Base-by-base conservation (phyloP, 352 stramenopile species). In the Salisapilia sapeloensis region DNA sequence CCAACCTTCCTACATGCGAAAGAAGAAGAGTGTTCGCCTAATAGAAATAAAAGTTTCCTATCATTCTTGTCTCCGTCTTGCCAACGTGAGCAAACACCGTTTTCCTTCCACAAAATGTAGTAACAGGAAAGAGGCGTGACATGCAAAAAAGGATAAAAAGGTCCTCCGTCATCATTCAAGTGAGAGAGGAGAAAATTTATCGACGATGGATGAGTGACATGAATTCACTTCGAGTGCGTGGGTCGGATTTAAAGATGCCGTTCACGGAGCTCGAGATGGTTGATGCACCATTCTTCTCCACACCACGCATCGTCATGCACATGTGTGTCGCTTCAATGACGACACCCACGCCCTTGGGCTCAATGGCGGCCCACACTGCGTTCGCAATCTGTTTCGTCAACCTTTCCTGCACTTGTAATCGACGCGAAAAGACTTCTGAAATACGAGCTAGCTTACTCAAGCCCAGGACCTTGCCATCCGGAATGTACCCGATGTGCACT, bases 251-350 rank as follows among this genome's bases (percentile, higher is more conserved):
- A 63, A 99, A 99, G 59, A 76, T 92, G 17, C 96, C 96, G 13
- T 96, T 64, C 16, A 98, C 83, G 32, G 82, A 96, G 54, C 82
- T 97, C 4, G 96, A 99, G 30, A 97, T 76, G 0, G 96, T 99
- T 16, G 65, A 93, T 8, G 93, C 78, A 5, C 89, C 89, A 19
- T 89, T 90, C 55, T 99, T 99, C 54, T 98, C 85, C 4, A 99
- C 96, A 28, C 96, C 96, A 20, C 96, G 78, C 92, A 99, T 99
- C 23, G 95, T 79, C 95, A 99, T 99, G 63, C 96, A 99, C 83
- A 99, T 98, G 67, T 99, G 96, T 22, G 74, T 93, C 23, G 90
- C 87, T 56, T 99, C 95, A 34, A 99, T 87, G 37, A 99, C 91
- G n/a, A 99, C 96, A 3, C 76, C 95, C 12, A 99, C 95, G 21